phyloP scores from a whole-genome alignment of 2,329 filamentous ascomycete species.

The Dothideomycetes sp. region DNA sequence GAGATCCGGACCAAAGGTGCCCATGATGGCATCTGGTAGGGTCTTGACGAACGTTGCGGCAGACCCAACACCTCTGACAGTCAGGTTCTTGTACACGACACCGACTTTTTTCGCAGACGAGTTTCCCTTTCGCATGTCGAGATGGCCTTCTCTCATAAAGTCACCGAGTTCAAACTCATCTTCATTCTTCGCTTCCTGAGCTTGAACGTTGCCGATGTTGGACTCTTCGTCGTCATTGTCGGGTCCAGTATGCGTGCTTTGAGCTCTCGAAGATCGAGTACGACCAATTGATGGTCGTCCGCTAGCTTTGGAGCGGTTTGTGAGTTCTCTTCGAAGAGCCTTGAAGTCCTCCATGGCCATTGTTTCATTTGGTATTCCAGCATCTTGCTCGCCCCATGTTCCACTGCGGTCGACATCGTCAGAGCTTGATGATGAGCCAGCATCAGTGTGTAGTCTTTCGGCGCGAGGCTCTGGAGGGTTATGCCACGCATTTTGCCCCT shows the following conservation, averaged over 20 bases:
- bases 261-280: constrained; percentile 29
- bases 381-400: constrained; percentile 55
- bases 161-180: constrained; percentile 59
- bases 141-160: constrained; percentile 65
- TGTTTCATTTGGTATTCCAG: constrained; percentile 43
- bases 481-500: constrained; percentile 13
- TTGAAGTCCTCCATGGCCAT: constrained; percentile 53
- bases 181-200: constrained; percentile 39
- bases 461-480: constrained; percentile 5
- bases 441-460: constrained; percentile 6
- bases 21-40: constrained; percentile 62
- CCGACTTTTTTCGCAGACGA: constrained; percentile 67
- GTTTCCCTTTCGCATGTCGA: constrained; percentile 62
- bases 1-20: constrained; percentile 72
- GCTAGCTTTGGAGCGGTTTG: constrained; percentile 36
- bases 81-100: constrained; percentile 66
- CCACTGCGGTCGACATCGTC: constrained; percentile 29
- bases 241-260: constrained; percentile 16
- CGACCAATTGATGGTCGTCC: constrained; percentile 1
- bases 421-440: constrained; percentile 5
- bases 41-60: constrained; percentile 62
- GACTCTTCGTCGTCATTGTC: constrained; percentile 18
- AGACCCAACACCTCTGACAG: constrained; percentile 60
- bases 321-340: constrained; percentile 47
- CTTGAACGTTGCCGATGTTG: constrained; percentile 30